Base-by-base conservation (phyloP, 768 basidiomycete genomes). In the Amanita exitialis region DNA sequence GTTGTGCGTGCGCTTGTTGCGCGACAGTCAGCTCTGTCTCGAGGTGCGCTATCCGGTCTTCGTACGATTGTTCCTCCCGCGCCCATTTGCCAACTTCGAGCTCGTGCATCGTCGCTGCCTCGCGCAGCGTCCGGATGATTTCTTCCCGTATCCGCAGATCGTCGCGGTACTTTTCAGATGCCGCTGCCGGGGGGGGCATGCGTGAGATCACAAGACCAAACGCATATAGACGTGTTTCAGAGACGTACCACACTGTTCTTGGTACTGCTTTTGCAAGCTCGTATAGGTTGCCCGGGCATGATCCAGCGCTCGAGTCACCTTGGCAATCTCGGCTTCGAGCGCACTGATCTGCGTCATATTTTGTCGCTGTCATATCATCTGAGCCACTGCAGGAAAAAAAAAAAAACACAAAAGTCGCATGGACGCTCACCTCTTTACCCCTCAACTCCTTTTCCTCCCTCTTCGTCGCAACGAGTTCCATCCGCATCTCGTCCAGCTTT, bases 391-490 rank as follows among this genome's bases (percentile, higher is more conserved):
- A 9, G 49, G 5, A 25, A 51, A 4, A 54, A 49, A 52, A 18
- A 32, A 41, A 32, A 38, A 53, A 15, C 39, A 45, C 47, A 52
- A 13, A 41, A 54, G 51, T 34, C 47, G 43, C 23, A 54, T 6
- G 36, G 51, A 37, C 18, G 57, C 67, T 57, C 53, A 90, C 90
- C 73, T 96, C 94, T 65, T 93, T 94, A 10, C 78, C 72, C 41
- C 89, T 74, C 56, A 95, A 66, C 59, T 97, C 94, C 68, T 97
- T 96, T 66, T 97, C 93, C 59, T 97, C 92, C 36, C 89, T 77
- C 64, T 90, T 88, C 4, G 86, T 83, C 5, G 84, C 76, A 12
- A 73, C 82, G 6, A 96, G 70, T 64, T 96, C 94, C 10, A 71
- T 77, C 55, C 76, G 71, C 53, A 85, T 64, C 61, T 96, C 90